These are phyloP conservation scores for Cyberlindnera petersonii DNA, from an alignment of 805 yeast genomes.

Conservation along the genomic window DNA sequence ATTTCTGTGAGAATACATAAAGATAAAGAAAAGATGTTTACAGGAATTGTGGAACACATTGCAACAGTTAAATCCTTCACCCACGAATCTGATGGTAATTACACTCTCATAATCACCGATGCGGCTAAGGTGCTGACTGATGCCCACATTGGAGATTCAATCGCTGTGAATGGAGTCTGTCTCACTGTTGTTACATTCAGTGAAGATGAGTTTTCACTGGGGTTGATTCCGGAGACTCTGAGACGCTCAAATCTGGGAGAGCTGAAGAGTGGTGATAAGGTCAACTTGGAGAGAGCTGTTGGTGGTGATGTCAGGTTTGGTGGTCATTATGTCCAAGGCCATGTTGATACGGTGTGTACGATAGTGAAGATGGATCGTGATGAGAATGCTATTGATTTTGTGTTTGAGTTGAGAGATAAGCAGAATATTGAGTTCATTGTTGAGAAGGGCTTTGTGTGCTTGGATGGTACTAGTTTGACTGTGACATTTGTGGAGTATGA, in stretches of 20 bases:
- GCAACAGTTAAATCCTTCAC: conserved; percentile 59
- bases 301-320: conserved; percentile 80
- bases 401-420: conserved; percentile 65
- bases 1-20: background rate
- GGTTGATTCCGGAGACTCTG: conserved; percentile 89
- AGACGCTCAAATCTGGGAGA: conserved; percentile 72
- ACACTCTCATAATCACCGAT: conserved; percentile 60
- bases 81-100: conserved; percentile 75
- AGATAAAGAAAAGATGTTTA: conserved; percentile 53
- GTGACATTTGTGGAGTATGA: conserved; percentile 71
- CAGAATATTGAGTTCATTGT: conserved; percentile 69
- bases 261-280: conserved; percentile 53
- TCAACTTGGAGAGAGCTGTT: conserved; percentile 91
- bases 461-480: conserved; percentile 93
- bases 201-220: conserved; percentile 68
- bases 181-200: conserved; percentile 85
- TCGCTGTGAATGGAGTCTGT: conserved; percentile 85
- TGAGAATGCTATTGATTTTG: conserved; percentile 72
- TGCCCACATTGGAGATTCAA: conserved; percentile 91
- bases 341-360: conserved; percentile 65
- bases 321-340: conserved; percentile 98
- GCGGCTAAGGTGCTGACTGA: conserved; percentile 65
- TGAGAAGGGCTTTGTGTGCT: conserved; percentile 88
- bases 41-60: conserved; percentile 86
- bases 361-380: conserved; percentile 44